Evolutionary conservation across 2,329 filamentous ascomycete species (phyloP), one percentile per base, ranked within the genome.

Genomic region (Pyricularia pennisetigena): DNA sequence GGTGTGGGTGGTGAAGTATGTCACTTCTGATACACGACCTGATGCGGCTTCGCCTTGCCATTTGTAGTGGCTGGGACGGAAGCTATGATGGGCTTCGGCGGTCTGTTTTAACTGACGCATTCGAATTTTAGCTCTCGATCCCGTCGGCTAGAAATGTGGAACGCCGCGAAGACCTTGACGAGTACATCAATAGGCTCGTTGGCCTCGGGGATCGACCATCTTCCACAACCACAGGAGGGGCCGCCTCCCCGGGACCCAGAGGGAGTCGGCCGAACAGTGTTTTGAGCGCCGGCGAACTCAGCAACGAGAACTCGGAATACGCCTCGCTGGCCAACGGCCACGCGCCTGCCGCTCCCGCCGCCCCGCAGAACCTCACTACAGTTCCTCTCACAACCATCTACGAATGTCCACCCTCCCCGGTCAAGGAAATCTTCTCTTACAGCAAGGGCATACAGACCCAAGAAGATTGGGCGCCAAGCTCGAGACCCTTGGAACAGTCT

Each of bases 391-490:
- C 89, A 23, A 93, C 92, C 41, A 86, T 95, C 70, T 93, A 90
- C 79, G 94, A 97, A 78, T 91, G 88, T 71, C 88, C 90, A 1
- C 90, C 91, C 0, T 90, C 88, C 24, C 88, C 90, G 41, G 86
- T 90, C 68, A 87, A 90, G 71, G 95, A 99, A 78, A 84, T 97
- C 69, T 93, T 97, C 75, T 97, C 93, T 67, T 99, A 99, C 83
- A 98, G 92, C 83, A 98, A 97, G 81, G 94, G 89, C 68, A 93
- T 98, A 26, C 96, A 99, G 79, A 97, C 95, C 20, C 88, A 90
- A 26, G 90, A 93, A 74, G 88, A 90, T 71, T 91, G 91, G 87
- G 82, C 83, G 23, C 81, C 83, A 5, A 80, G 85, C 30, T 80
- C 83, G 41, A 82, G 83, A 35, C 79, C 84, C 0, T 82, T 84